Evolutionary conservation across 1,284 basidiomycete genomes (phyloP).

Genomic region (Boletus mariae): DNA sequence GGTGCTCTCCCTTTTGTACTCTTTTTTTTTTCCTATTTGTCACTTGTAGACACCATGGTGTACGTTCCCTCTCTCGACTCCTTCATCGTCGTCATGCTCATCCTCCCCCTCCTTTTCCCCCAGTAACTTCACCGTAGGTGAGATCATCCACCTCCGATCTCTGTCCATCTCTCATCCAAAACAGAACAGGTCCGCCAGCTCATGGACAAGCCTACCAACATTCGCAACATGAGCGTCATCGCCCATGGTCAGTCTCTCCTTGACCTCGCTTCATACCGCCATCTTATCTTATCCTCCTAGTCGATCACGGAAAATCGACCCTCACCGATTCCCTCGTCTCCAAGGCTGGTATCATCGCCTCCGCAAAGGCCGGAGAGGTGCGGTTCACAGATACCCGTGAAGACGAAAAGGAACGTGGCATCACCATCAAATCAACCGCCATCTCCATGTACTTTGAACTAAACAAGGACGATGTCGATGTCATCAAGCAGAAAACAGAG

Average conservation of each 20-base stretch:
- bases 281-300: constrained; percentile 40
- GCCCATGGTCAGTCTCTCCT: constrained; percentile 69
- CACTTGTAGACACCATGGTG: constrained; percentile 68
- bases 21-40: constrained; percentile 27
- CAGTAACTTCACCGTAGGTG: constrained; percentile 86
- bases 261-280: constrained; percentile 8
- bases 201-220: constrained; percentile 91
- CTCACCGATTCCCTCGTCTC: constrained; percentile 99
- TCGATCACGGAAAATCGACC: constrained; percentile 99
- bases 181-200: constrained; percentile 85
- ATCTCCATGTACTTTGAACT: constrained; percentile 99
- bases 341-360: constrained; percentile 99
- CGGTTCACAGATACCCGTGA: constrained; percentile 98
- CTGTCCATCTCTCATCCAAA: constrained; percentile 14
- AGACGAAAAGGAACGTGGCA: constrained; percentile 99
- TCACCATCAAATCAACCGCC: constrained; percentile 99
- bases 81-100: constrained; percentile 31
- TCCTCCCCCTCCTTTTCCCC: constrained; percentile 29
- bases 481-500: constrained; percentile 92
- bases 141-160: constrained; percentile 28
- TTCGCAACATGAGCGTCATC: constrained; percentile 99
- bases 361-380: constrained; percentile 93
- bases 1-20: background rate
- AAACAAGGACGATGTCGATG: constrained; percentile 79
- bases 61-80: constrained; percentile 42